Base-by-base conservation (phyloP, 1,284 basidiomycete genomes). In the Marasmius sp. region DNA sequence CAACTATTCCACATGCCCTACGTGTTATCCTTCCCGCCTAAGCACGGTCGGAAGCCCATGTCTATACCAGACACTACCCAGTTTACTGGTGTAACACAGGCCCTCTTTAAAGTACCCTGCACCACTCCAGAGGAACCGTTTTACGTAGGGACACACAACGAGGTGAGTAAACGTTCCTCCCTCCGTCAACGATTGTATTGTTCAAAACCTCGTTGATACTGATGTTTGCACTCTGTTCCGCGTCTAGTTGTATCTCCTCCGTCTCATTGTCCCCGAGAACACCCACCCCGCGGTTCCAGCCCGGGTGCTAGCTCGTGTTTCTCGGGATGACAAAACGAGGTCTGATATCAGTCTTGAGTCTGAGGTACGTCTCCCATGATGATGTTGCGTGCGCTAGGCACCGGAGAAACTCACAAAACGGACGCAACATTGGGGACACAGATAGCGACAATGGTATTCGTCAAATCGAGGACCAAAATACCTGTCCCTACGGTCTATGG, bases 331-430 rank as follows among this genome's bases (percentile, higher is more conserved):
- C 4, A 69, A 69, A 59, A 62, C 66, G 33, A 62, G 60, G 18
- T 69, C 68, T 22, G 67, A 69, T 52, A 69, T 68, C 33, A 68
- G 66, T 47, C 48, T 69, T 39, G 68, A 69, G 61, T 68, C 68
- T 2, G 68, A 69, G 65, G 68, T 67, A 16, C 37, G 65, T 37
- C 16, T 22, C 54, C 49, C 36, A 41, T 33, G n/a, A 47, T 18
- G 45, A 47, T 9, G 36, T 37, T 57, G 27, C 20, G 39, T 37
- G 18, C n/a, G 12, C 2, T 3, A 34, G 51, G 27, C 7, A 14
- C 20, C 11, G 33, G 41, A 48, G 6, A 18, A 18, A 54, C 41
- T n/a, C 27, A 45, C 2, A 33, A 47, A 57, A 20, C 55, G n/a
- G 56, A 41, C 38, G 11, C 34, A 55, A 27, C 27, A 47, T 36